These are phyloP conservation scores for Plantago major DNA, from an alignment of 257 asterid species.

Conservation along the genomic window DNA sequence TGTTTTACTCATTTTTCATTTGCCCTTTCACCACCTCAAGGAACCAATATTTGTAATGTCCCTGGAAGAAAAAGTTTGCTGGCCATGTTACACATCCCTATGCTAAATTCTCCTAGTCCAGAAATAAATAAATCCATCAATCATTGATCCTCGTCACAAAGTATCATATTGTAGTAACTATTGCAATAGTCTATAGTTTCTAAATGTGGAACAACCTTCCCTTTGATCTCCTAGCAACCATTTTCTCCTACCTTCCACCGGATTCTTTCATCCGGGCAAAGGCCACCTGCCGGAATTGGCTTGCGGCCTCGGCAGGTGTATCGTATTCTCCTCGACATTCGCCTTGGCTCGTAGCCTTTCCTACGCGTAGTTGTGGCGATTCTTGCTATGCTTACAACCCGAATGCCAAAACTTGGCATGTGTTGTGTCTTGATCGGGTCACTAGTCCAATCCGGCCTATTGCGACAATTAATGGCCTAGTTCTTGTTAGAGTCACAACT, in stretches of 20 bases:
- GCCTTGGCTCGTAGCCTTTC: conserved; percentile 71
- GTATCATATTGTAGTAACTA: background rate
- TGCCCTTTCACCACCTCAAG: conserved; percentile 31
- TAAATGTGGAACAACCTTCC: conserved; percentile 73
- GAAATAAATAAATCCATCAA: conserved; percentile 15
- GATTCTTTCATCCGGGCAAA: conserved; percentile 63
- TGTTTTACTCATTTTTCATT: background rate
- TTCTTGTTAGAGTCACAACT: conserved; percentile 34
- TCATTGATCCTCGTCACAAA: conserved; percentile 7
- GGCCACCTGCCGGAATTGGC: conserved; percentile 61
- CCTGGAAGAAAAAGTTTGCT: background rate
- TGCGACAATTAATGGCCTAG: conserved; percentile 41
- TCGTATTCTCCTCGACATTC: conserved; percentile 24
- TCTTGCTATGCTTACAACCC: conserved; percentile 62
- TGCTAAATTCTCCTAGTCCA: conserved; percentile 10
- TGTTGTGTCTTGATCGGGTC: conserved; percentile 32
- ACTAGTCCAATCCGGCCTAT: conserved; percentile 37
- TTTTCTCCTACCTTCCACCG: conserved; percentile 72
- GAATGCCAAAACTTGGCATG: conserved; percentile 33
- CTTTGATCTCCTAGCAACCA: conserved; percentile 48
- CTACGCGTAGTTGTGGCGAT: conserved; percentile 32
- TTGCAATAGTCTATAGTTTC: too few relatives aligned
- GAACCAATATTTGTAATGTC: conserved; percentile 14
- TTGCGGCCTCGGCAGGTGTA: conserved; percentile 26
- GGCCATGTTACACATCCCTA: conserved; percentile 34